phyloP scores from a whole-genome alignment of 78 protist genomes.

The Guillardia theta region DNA sequence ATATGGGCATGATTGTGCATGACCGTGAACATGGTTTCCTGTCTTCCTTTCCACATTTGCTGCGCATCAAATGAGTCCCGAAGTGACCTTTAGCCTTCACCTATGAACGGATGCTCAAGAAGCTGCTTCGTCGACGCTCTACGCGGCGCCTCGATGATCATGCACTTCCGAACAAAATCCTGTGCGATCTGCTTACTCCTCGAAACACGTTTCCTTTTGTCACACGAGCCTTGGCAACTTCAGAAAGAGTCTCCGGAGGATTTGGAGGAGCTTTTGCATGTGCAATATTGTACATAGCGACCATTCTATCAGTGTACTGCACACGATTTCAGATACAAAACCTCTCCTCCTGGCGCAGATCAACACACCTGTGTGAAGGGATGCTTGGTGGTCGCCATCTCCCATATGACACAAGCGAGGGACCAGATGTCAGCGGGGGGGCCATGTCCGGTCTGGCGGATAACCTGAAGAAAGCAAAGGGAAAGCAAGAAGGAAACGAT shows the following conservation, averaged over 20 bases:
- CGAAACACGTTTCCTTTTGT: neutral
- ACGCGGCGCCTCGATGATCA: neutral
- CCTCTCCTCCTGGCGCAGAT: neutral
- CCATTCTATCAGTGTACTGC: conserved; percentile 9
- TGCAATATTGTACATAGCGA: conserved; percentile 28
- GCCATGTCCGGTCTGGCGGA: conserved; percentile 41
- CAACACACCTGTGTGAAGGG: neutral
- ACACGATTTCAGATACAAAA: neutral
- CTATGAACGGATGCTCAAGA: neutral
- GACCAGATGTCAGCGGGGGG: conserved; percentile 38
- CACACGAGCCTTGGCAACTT: neutral
- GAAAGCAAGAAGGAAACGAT: neutral
- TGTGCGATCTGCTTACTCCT: neutral
- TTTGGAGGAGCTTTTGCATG: conserved; percentile 13
- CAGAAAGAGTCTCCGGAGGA: neutral
- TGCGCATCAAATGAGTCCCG: too few relatives aligned
- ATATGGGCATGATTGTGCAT: too few relatives aligned
- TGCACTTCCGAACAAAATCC: neutral
- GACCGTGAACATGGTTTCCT: too few relatives aligned
- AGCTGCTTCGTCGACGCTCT: neutral
- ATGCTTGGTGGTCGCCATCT: conserved; percentile 24
- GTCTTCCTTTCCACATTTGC: too few relatives aligned
- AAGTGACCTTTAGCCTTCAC: too few relatives aligned
- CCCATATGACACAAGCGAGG: conserved; percentile 20
- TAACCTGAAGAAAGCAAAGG: too few relatives aligned